These are phyloP conservation scores for Hygrophoropsis aurantiaca DNA, from an alignment of 768 basidiomycete genomes.

Conservation along the genomic window DNA sequence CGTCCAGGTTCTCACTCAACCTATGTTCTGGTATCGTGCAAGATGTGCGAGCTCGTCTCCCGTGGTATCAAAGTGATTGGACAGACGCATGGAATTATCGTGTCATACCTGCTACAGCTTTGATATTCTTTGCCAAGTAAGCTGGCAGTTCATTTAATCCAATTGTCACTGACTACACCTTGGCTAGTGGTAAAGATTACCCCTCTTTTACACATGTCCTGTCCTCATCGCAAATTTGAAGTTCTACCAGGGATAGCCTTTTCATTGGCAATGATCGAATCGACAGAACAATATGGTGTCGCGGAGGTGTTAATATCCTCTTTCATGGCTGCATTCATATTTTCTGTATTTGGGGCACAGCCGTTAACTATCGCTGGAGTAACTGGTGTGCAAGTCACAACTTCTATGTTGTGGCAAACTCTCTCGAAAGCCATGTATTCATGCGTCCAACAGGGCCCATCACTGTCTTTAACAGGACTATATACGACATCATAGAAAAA, in stretches of 20 bases:
- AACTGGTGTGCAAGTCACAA: conserved; percentile 50
- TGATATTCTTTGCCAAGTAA: conserved; percentile 86
- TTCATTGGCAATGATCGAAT: conserved; percentile 89
- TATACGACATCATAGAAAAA: conserved; percentile 69
- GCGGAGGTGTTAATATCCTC: conserved; percentile 80
- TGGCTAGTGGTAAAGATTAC: conserved; percentile 18
- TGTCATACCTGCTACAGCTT: conserved; percentile 80
- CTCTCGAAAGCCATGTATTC: background rate
- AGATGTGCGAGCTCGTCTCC: conserved; percentile 70
- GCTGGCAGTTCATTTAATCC: conserved; percentile 15
- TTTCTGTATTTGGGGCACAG: conserved; percentile 86
- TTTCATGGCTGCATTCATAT: conserved; percentile 88
- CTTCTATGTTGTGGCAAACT: background rate
- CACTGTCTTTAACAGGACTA: conserved; percentile 90
- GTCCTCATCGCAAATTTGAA: conserved; percentile 31
- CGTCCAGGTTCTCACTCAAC: conserved; percentile 17
- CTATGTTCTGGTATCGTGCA: conserved; percentile 62
- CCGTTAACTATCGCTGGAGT: conserved; percentile 92
- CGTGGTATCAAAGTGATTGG: conserved; percentile 89
- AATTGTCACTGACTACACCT: conserved; percentile 1
- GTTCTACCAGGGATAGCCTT: conserved; percentile 92
- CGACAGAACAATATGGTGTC: conserved; percentile 86
- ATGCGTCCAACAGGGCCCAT: conserved; percentile 67
- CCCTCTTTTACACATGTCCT: background rate
- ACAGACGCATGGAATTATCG: conserved; percentile 90